Evolutionary conservation across 2,329 filamentous ascomycete genomes (phyloP), one percentile per base, ranked within the genome.

Genomic region (Diaporthe citrichinensis): DNA sequence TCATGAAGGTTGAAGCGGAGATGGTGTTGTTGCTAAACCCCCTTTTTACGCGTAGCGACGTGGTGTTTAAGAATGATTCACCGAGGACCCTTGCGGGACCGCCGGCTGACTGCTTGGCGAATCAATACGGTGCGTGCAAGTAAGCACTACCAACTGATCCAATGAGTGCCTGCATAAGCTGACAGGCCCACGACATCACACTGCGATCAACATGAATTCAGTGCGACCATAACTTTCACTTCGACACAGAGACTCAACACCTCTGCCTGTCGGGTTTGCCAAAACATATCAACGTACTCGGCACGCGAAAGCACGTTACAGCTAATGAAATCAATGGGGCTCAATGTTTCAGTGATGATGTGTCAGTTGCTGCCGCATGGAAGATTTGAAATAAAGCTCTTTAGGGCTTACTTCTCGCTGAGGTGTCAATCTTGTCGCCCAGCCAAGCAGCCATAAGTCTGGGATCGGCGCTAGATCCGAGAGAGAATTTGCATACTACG

Each of bases 91-190:
- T 17, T 51, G 62, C 62, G 62, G 44, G 44, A 53, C 31, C 17
- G 10, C 6, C 23, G 23, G 62, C 31, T 68, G 44, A 51, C 46
- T 53, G 23, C 62, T 51, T n/a, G 31, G 20, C 31, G 12, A 25
- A 34, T 65, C 20, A 34, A 12, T 51, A 67, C 44, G 6, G 41
- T 28, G 3, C 28, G 15, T 49, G 25, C 5, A 51, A 67, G 44
- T 51, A 31, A 68, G 62, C 62, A 53, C 62, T 68, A 68, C 23
- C 31, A n/a, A 36, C 12, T 10, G 12, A 68, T 51, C 44, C 62
- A 51, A 39, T 68, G 23, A 67, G 44, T 51, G 62, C 28, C 44
- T 36, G 7, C 28, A 36, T 68, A 51, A 67, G 62, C 62, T 67
- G 41, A 51, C 62, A 36, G 44, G 12, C 10, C 17, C 20, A 4